Conservation (phyloP, 2,329 filamentous ascomycete species). For the Neocucurbitaria cava region DNA sequence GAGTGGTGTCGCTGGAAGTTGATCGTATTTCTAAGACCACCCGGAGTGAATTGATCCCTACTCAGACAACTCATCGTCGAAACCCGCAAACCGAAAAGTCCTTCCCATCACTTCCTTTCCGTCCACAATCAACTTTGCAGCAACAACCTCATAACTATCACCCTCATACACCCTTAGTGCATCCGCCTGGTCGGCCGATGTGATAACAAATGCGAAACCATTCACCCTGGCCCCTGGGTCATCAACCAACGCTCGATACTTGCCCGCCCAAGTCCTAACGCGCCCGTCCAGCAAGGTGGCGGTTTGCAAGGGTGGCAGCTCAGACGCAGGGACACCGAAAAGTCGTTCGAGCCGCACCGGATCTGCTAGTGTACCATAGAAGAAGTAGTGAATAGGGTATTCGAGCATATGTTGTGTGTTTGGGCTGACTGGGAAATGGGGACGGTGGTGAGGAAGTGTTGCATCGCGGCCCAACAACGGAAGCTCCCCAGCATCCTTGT, state of each 20-base stretch:
- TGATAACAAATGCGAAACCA: constrained; percentile 5
- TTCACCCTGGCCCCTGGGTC: not conserved
- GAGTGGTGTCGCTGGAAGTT: too few species aligned
- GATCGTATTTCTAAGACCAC: too few species aligned
- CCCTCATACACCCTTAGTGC: constrained; percentile 6
- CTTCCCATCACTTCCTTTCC: not conserved
- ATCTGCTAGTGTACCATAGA: constrained; percentile 17
- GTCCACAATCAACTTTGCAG: not conserved
- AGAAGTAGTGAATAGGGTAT: constrained; percentile 15
- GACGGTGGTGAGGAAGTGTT: constrained; percentile 13
- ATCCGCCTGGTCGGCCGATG: constrained; percentile 6
- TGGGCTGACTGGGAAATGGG: not conserved
- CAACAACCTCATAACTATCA: constrained; percentile 11
- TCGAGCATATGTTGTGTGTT: not conserved
- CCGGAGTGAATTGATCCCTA: too few species aligned
- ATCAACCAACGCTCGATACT: constrained; percentile 11
- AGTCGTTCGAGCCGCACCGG: not conserved
- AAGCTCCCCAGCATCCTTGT: not conserved
- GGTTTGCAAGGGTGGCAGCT: not conserved
- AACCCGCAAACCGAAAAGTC: constrained; percentile 8
- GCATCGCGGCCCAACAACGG: constrained; percentile 18
- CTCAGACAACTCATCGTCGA: too few species aligned
- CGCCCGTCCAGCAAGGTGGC: not conserved
- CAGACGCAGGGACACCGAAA: not conserved
- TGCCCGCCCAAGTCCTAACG: constrained; percentile 6